Evolutionary conservation across 2,329 filamentous ascomycete species (phyloP).

Genomic region (Chaetomiaceae sp.): DNA sequence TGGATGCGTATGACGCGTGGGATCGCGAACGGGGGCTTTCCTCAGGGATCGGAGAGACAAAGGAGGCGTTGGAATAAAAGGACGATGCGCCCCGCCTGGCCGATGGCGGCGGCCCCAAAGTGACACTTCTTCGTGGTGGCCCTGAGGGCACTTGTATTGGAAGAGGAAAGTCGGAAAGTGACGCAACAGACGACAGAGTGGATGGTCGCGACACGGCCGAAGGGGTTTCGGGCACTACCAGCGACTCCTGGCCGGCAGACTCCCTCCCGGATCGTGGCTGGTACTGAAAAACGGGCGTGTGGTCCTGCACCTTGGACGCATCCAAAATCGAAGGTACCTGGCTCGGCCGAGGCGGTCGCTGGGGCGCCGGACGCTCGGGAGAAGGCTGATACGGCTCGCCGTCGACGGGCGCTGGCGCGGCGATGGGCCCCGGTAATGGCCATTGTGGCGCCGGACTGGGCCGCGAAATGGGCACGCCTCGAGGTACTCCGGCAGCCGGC

Average conservation of each 20-base stretch:
- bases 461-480: conserved; percentile 49
- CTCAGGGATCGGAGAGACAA: conserved; percentile 72
- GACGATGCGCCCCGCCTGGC: conserved; percentile 58
- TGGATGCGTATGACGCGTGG: conserved; percentile 65
- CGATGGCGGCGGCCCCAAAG: conserved; percentile 57
- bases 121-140: conserved; percentile 45
- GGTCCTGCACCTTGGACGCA: conserved; percentile 51
- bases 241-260: conserved; percentile 35
- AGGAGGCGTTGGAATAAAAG: conserved; percentile 62
- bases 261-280: conserved; percentile 35
- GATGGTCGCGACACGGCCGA: conserved; percentile 50
- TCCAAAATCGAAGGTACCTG: conserved; percentile 56
- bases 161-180: conserved; percentile 57
- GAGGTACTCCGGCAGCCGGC: conserved; percentile 29
- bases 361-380: conserved; percentile 49
- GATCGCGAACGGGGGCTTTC: conserved; percentile 57
- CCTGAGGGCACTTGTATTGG: conserved; percentile 34
- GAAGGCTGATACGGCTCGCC: conserved; percentile 47
- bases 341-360: conserved; percentile 57
- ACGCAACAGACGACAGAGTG: conserved; percentile 49
- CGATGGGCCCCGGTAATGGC: conserved; percentile 44
- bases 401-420: conserved; percentile 32
- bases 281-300: conserved; percentile 51
- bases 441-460: conserved; percentile 52
- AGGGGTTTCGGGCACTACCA: conserved; percentile 44